These are phyloP conservation scores for Collybia sordida DNA, from an alignment of 768 basidiomycete species.

Conservation along the genomic window DNA sequence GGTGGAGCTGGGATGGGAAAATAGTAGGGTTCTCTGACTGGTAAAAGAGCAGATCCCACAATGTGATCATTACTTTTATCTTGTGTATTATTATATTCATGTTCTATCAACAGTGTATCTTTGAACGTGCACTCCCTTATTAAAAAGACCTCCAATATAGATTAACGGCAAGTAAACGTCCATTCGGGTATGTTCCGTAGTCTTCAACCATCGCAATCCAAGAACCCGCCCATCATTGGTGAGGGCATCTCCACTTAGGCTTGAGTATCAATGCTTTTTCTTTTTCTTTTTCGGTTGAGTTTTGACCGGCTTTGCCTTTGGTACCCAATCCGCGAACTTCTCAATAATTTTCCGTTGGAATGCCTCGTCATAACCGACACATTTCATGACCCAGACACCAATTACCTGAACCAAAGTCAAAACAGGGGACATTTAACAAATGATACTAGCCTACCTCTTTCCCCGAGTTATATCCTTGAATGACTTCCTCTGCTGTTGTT, in stretches of 20 bases:
- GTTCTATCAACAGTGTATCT: too few species aligned
- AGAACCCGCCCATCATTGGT: too few species aligned
- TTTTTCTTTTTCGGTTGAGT: neutral
- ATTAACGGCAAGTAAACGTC: too few species aligned
- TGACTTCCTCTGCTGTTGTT: constrained; percentile 24
- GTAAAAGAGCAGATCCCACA: constrained; percentile 22
- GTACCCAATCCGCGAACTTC: constrained; percentile 16
- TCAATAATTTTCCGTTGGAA: constrained; percentile 32
- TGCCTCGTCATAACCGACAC: constrained; percentile 35
- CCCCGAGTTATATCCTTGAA: constrained; percentile 23
- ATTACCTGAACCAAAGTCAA: constrained; percentile 21
- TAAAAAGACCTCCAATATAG: too few species aligned
- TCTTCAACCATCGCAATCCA: too few species aligned
- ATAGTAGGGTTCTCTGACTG: constrained; percentile 52
- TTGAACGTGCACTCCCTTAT: too few species aligned
- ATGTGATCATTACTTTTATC: too few species aligned
- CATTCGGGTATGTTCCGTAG: too few species aligned
- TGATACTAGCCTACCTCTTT: constrained; percentile 25
- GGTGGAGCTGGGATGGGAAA: constrained; percentile 65
- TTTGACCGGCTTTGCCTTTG: neutral
- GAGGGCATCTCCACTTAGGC: too few species aligned
- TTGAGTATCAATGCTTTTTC: neutral
- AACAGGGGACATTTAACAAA: neutral
- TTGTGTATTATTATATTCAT: too few species aligned
- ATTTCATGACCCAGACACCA: constrained; percentile 38